Evolutionary conservation across 768 basidiomycete species (phyloP), one percentile per base, ranked within the genome.

Genomic region (Leccinum fibrillosum): DNA sequence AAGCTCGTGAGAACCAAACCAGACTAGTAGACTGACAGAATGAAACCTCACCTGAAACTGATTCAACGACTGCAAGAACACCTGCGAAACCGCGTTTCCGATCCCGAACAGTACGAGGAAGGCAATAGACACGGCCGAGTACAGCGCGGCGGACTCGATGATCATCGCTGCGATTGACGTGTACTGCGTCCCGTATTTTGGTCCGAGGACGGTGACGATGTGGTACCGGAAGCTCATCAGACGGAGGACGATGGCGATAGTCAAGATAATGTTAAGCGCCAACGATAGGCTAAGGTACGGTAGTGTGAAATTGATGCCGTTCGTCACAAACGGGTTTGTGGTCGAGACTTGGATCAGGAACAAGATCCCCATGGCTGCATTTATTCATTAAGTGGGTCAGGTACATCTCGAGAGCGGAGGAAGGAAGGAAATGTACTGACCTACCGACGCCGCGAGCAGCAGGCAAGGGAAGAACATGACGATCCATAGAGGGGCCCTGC

Each of bases 121-220:
- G 2, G 48, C 5, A 15, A 49, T n/a, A 17, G 48, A 49, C 11
- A 49, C 48, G 4, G 17, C 15, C 9, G 48, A 49, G 50, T 74
- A 76, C 3, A 73, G 47, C 3, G 70, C 62, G 2, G 72, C 73
- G 0, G 72, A 73, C 60, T 77, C 76, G 49, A 78, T 50, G 30
- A 74, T 39, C 63, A 78, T 75, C 5, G 75, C 64, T 9, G 67
- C 68, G 11, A 76, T 54, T 2, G 66, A 70, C 5, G 71, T 66
- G 52, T 77, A 77, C 13, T 66, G 63, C 8, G 42, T 44, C 6
- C 67, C 64, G 26, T 69, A 56, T 32, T 51, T 55, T 13, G 53
- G 25, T n/a, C 74, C 73, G 1, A 78, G 49, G 1, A 54, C 54
- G 1, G 34, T n/a, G 5, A 49, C 13, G 26, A 23, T 49, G 15